Evolutionary conservation across 306 rosid genomes (phyloP).

Genomic region (Cicer bijugum): DNA sequence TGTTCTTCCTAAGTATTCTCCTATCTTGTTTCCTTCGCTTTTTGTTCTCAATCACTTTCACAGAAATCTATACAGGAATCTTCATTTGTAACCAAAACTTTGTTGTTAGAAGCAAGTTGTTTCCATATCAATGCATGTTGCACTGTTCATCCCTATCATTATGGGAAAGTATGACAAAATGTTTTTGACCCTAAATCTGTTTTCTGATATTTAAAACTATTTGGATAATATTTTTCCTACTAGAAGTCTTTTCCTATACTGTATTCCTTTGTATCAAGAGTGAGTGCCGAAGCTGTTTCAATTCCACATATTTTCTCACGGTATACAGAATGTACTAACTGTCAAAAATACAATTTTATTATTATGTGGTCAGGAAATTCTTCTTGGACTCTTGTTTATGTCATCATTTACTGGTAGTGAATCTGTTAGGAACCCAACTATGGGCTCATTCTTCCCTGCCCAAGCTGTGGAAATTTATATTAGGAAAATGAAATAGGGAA

Average conservation of each 20-base stretch:
- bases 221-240: background rate
- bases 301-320: constrained; percentile 2
- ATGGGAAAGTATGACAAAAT: background rate
- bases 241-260: background rate
- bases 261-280: background rate
- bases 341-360: background rate
- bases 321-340: background rate
- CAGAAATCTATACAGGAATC: background rate
- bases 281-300: constrained; percentile 25
- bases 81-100: background rate
- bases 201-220: background rate
- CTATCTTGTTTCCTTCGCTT: constrained; percentile 6
- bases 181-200: background rate
- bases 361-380: constrained; percentile 13
- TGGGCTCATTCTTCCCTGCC: no score
- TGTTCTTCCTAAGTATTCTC: constrained; percentile 27
- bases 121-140: background rate
- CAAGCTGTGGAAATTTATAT: no score
- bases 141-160: background rate
- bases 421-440: no score
- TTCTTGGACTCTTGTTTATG: background rate
- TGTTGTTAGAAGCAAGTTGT: background rate
- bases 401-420: background rate
- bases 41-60: background rate
- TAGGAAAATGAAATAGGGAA: no score